Percentiles rank a stretch among this genome's conserved stretches.
Evolutionary conservation across 768 basidiomycete genomes (phyloP).

Genomic region (Rhizopogon roseolus): DNA sequence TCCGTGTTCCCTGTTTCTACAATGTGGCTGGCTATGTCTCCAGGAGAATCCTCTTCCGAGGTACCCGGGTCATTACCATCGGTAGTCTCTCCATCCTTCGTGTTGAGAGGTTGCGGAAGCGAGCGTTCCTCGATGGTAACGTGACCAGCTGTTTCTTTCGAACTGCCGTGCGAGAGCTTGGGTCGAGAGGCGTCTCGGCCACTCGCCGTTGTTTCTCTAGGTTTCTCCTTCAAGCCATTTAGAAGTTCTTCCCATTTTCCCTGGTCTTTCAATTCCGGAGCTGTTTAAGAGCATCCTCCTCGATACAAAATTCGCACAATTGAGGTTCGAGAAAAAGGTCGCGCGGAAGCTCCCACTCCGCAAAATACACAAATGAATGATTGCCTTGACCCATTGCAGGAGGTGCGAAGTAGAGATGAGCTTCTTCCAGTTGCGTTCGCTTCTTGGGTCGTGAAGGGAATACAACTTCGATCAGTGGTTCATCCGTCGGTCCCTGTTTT

Average conservation of each 20-base stretch:
- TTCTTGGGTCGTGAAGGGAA: constrained; percentile 22
- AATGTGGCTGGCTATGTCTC: neutral
- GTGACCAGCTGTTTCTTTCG: too few relatives aligned
- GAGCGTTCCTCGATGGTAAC: too few relatives aligned
- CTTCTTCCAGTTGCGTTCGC: constrained; percentile 27
- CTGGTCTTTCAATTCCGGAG: constrained; percentile 13
- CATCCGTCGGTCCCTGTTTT: constrained; percentile 17
- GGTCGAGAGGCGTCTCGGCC: too few relatives aligned
- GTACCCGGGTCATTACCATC: too few relatives aligned
- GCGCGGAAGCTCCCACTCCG: constrained; percentile 49
- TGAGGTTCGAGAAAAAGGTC: constrained; percentile 27
- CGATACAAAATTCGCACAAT: constrained; percentile 36
- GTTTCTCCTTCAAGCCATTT: neutral
- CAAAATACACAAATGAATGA: constrained; percentile 49
- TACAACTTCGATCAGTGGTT: constrained; percentile 24
- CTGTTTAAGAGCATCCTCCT: constrained; percentile 22
- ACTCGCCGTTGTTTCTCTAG: neutral
- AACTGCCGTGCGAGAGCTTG: too few relatives aligned
- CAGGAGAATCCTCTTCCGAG: too few relatives aligned
- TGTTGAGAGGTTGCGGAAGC: too few relatives aligned
- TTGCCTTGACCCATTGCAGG: constrained; percentile 30
- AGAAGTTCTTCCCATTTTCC: constrained; percentile 16
- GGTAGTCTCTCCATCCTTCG: too few relatives aligned
- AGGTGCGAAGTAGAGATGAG: constrained; percentile 46
- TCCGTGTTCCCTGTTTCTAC: neutral